phyloP scores from a whole-genome alignment of 1,284 basidiomycete species.

The Amylostereum areolatum region DNA sequence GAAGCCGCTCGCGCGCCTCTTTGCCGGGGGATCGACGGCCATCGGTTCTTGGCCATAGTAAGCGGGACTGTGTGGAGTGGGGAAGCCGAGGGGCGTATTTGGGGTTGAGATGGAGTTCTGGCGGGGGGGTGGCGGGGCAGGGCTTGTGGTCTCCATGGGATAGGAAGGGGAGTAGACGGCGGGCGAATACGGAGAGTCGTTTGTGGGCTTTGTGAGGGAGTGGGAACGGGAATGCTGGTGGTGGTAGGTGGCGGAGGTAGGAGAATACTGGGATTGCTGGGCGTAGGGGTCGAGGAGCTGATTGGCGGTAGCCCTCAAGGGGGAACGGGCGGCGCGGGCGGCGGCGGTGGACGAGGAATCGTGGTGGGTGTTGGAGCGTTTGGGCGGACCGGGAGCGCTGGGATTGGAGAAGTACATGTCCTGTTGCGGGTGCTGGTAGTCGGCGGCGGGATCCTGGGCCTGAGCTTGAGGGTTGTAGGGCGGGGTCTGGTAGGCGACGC shows the following conservation, averaged over 20 bases:
- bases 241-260: constrained; percentile 41
- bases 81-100: constrained; percentile 61
- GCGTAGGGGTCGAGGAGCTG: constrained; percentile 60
- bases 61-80: constrained; percentile 40
- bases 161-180: constrained; percentile 31
- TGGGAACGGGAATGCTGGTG: constrained; percentile 58
- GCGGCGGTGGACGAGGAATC: constrained; percentile 32
- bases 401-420: constrained; percentile 60
- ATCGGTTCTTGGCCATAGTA: constrained; percentile 46
- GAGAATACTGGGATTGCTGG: constrained; percentile 60
- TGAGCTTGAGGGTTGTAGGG: constrained; percentile 28
- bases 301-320: constrained; percentile 46
- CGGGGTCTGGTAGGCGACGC: constrained; percentile 47
- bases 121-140: constrained; percentile 39
- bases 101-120: constrained; percentile 56
- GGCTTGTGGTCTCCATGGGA: constrained; percentile 56
- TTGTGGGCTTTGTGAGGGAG: constrained; percentile 30
- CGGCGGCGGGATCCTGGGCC: constrained; percentile 26
- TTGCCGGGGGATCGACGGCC: constrained; percentile 67
- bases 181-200: constrained; percentile 25
- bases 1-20: constrained; percentile 65
- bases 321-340: constrained; percentile 49
- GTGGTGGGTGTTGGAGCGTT: constrained; percentile 49
- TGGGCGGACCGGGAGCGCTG: constrained; percentile 37
- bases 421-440: constrained; percentile 40